A percentile compares a stretch with the other conserved stretches of the same genome.
phyloP scores from a whole-genome alignment of 352 stramenopile genomes.

The Elongisporangium prolatum region DNA sequence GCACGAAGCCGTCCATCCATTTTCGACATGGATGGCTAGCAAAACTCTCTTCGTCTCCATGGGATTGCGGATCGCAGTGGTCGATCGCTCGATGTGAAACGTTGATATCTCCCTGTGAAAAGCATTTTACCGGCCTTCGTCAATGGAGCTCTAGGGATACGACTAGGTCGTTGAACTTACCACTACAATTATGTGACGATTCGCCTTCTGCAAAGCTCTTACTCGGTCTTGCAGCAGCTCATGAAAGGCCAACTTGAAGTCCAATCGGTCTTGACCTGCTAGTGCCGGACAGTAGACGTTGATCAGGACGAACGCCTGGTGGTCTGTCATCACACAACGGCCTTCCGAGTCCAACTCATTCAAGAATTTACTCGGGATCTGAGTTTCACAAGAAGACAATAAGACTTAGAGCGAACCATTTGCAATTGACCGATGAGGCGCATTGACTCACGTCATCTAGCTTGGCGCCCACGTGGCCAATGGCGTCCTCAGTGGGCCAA shows the following conservation, averaged over 20 bases:
- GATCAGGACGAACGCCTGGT: slow-evolving; percentile 83
- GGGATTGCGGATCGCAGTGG: slow-evolving; percentile 50
- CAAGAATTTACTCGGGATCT: slow-evolving; percentile 54
- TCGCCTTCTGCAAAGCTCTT: slow-evolving; percentile 29
- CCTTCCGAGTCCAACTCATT: slow-evolving; percentile 74
- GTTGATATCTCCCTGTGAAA: slow-evolving; percentile 74
- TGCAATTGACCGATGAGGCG: too few relatives aligned
- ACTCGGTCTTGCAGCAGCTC: slow-evolving; percentile 64
- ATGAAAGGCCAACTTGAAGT: slow-evolving; percentile 87
- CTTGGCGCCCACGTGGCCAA: slow-evolving; percentile 47
- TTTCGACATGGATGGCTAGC: slow-evolving; percentile 56
- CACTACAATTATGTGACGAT: slow-evolving; percentile 63
- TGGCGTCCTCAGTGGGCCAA: slow-evolving; percentile 47
- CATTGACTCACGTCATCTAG: slow-evolving; percentile 39
- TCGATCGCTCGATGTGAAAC: slow-evolving; percentile 77
- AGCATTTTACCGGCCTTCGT: slow-evolving; percentile 3
- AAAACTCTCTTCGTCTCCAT: slow-evolving; percentile 30
- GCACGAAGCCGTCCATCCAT: slow-evolving; percentile 61
- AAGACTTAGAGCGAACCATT: too few relatives aligned
- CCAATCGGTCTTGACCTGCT: slow-evolving; percentile 58
- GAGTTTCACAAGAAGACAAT: not conserved
- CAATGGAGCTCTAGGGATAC: not conserved
- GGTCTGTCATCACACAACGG: slow-evolving; percentile 83
- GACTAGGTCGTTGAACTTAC: too few relatives aligned
- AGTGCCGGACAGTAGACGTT: slow-evolving; percentile 88